Base-by-base conservation (phyloP, 768 basidiomycete genomes). In the Boletus subcaerulescens region DNA sequence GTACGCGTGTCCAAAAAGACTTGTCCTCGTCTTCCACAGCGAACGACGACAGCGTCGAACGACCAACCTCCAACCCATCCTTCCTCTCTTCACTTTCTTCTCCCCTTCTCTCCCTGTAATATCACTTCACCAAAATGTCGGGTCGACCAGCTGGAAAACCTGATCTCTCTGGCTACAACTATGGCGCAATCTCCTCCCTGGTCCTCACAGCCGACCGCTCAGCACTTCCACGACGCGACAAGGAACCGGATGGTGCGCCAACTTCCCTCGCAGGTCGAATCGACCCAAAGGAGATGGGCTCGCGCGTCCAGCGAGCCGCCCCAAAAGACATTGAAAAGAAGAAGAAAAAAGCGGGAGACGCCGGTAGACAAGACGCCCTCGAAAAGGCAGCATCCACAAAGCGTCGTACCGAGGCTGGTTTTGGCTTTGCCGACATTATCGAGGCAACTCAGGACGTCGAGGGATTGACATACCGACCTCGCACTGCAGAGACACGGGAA, bases 171-270 rank as follows among this genome's bases (percentile, higher is more conserved):
- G 86, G 85, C 42, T 98, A 94, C 83, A 97, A 97, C 77, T 98
- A 98, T 80, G 86, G 89, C 44, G 91, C 91, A 51, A 95, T 98
- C 67, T 93, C 93, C 29, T 94, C 92, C 20, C 82, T 98, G 42
- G 96, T 98, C 43, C 79, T 98, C 66, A 94, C 91, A n/a, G 92
- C 96, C 13, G 89, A 92, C 74, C 79, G 86, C 50, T 88, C 89
- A 48, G 81, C 79, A 2, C 74, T 93, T 48, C 91, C 91, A 18
- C 81, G 93, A 45, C 80, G 94, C 58, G 92, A 95, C 80, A 91
- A 91, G 75, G 96, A 99, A 70, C 95, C 95, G 8, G 94, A 97
- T 77, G 96, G 97, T 58, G 92, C 93, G 9, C 91, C 95, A 11
- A 95, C 95, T 15, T 87, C 94, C 3, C 85, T 98, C 33, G 88